A percentile compares a stretch with the other conserved stretches of the same genome.
phyloP scores from a whole-genome alignment of 345 rosid species.

The Clarkia xantiana region DNA sequence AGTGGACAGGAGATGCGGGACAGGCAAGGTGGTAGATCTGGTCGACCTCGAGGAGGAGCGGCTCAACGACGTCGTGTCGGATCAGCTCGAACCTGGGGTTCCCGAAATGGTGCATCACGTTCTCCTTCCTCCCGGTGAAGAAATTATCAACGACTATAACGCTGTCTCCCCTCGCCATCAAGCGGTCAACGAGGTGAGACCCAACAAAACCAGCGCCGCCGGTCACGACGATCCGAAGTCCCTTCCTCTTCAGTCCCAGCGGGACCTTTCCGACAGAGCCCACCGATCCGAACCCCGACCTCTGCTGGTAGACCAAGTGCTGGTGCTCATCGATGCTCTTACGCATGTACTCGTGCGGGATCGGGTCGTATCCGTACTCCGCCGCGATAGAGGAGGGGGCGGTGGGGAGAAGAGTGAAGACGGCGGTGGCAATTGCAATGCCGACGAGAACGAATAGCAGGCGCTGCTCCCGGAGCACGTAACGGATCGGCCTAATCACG shows the following conservation, averaged over 20 bases:
- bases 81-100: slow-evolving; percentile 90
- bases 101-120: slow-evolving; percentile 92
- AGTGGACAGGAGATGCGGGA: slow-evolving; percentile 97
- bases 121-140: slow-evolving; percentile 93
- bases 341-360: slow-evolving; percentile 19
- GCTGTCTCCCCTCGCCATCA: slow-evolving; percentile 81
- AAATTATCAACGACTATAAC: slow-evolving; percentile 97
- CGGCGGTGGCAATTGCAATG: slow-evolving; percentile 66
- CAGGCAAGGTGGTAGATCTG: slow-evolving; percentile 99
- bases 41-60: slow-evolving; percentile 79
- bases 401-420: slow-evolving; percentile 45
- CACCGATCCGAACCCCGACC: slow-evolving; percentile 15
- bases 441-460: slow-evolving; percentile 71
- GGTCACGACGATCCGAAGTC: slow-evolving; percentile 71
- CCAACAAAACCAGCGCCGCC: slow-evolving; percentile 99
- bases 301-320: slow-evolving; percentile 14
- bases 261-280: slow-evolving; percentile 69
- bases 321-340: slow-evolving; percentile 3
- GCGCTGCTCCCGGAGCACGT: slow-evolving; percentile 89
- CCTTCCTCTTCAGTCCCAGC: slow-evolving; percentile 69
- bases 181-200: slow-evolving; percentile 88
- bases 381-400: neutral
- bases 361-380: slow-evolving; percentile 10
- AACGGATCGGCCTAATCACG: slow-evolving; percentile 47
- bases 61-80: slow-evolving; percentile 94